phyloP scores from a whole-genome alignment of 2,329 filamentous ascomycete species.

The Tetracladium maxilliforme region DNA sequence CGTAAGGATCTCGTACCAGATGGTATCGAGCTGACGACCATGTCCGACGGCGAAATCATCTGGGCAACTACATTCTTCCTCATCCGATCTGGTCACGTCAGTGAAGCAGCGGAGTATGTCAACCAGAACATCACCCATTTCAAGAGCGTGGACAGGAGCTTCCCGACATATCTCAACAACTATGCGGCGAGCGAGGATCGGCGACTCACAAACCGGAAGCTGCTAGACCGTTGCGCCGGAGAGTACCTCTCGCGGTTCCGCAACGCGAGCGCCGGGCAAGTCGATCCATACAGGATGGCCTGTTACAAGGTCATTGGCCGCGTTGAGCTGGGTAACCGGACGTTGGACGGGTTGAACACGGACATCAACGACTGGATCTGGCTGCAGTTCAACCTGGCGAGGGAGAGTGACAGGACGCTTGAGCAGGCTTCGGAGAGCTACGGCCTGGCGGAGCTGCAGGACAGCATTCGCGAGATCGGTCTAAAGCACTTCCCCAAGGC shows the following conservation, averaged over 20 bases:
- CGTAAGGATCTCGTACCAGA: conserved; percentile 77
- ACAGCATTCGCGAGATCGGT: conserved; percentile 76
- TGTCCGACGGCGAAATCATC: conserved; percentile 70
- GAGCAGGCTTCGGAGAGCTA: conserved; percentile 54
- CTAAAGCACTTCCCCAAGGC: conserved; percentile 80
- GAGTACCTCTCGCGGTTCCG: conserved; percentile 78
- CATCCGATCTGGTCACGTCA: conserved; percentile 68
- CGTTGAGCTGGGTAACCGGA: conserved; percentile 50
- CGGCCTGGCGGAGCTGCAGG: conserved; percentile 54
- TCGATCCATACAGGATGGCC: conserved; percentile 91
- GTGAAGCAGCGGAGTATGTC: conserved; percentile 78
- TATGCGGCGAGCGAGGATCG: conserved; percentile 68
- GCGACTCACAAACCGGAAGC: conserved; percentile 58
- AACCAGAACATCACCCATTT: conserved; percentile 67
- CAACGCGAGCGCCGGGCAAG: conserved; percentile 71
- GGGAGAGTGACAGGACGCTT: conserved; percentile 46
- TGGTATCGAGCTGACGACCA: conserved; percentile 64
- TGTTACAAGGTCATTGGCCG: conserved; percentile 96
- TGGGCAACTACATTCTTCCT: conserved; percentile 95
- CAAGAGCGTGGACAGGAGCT: conserved; percentile 79
- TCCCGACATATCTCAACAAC: conserved; percentile 72
- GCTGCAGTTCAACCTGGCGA: conserved; percentile 56
- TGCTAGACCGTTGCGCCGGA: conserved; percentile 77
- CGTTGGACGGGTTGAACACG: conserved; percentile 45
- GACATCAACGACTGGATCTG: conserved; percentile 59